phyloP scores from a whole-genome alignment of 1,284 basidiomycete genomes.

The Xanthoconium separans region DNA sequence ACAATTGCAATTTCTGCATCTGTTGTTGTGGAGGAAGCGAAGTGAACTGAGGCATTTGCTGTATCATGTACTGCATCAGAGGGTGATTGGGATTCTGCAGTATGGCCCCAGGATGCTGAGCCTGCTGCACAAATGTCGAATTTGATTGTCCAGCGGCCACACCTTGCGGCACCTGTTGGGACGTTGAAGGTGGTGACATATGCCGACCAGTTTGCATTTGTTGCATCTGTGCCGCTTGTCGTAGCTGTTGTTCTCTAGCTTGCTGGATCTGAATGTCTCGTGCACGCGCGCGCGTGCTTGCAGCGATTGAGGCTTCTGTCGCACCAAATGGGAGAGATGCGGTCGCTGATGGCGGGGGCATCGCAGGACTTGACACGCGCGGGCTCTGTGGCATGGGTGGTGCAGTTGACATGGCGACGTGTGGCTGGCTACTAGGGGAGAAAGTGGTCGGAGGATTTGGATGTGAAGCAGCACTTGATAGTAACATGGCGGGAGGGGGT shows the following conservation, averaged over 20 bases:
- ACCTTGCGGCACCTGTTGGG: slow-evolving; percentile 26
- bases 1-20: slow-evolving; percentile 52
- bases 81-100: slow-evolving; percentile 58
- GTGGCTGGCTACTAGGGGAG: slow-evolving; percentile 12
- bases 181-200: slow-evolving; percentile 42
- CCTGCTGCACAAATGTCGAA: slow-evolving; percentile 17
- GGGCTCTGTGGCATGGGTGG: slow-evolving; percentile 29
- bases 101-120: slow-evolving; percentile 47
- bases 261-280: slow-evolving; percentile 49
- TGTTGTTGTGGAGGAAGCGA: slow-evolving; percentile 51
- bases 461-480: slow-evolving; percentile 15
- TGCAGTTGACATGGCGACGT: slow-evolving; percentile 14
- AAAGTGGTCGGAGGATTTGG: slow-evolving; percentile 18
- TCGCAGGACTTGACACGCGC: slow-evolving; percentile 25
- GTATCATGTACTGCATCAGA: slow-evolving; percentile 53
- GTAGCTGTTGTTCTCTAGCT: slow-evolving; percentile 38
- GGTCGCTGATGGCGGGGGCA: slow-evolving; percentile 21
- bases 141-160: slow-evolving; percentile 17
- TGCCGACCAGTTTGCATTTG: slow-evolving; percentile 37
- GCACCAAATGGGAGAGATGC: slow-evolving; percentile 30
- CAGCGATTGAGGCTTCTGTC: slow-evolving; percentile 36
- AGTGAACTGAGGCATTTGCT: slow-evolving; percentile 53
- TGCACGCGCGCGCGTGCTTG: slow-evolving; percentile 39
- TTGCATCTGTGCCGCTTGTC: slow-evolving; percentile 32
- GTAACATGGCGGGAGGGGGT: slow-evolving; percentile 37